phyloP scores from a whole-genome alignment of 495 filamentous ascomycete species.

The Parathielavia appendiculata region DNA sequence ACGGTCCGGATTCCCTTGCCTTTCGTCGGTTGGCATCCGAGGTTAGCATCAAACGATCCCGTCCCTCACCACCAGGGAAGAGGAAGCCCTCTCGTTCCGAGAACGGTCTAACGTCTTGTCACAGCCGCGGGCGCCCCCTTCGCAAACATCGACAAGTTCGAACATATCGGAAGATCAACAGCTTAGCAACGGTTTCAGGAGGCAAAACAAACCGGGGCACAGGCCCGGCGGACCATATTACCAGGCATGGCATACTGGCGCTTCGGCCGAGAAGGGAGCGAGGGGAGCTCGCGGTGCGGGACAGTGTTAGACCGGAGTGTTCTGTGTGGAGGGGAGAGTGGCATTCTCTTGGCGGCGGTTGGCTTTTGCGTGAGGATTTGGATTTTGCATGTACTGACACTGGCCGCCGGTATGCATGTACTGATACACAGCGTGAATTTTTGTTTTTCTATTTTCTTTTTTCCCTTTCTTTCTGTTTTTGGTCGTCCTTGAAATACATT shows the following conservation, averaged over 20 bases:
- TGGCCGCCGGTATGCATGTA: too few species aligned
- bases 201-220: neutral
- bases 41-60: neutral
- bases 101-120: too few species aligned
- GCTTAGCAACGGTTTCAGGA: neutral
- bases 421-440: neutral
- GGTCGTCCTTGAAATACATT: neutral
- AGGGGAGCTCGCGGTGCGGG: neutral
- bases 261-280: neutral
- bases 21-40: neutral
- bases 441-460: neutral
- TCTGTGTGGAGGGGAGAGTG: neutral
- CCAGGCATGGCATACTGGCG: neutral
- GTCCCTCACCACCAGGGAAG: too few species aligned
- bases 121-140: too few species aligned
- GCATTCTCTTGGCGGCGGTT: neutral
- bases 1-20: neutral
- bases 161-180: neutral
- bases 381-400: conserved; percentile 2
- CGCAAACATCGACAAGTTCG: neutral
- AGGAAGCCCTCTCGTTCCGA: too few species aligned
- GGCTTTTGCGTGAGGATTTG: neutral
- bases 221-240: conserved; percentile 3
- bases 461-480: neutral
- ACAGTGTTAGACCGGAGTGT: neutral